phyloP scores from a whole-genome alignment of 1,139 yeast genomes.

The Diutina mesorugosa region DNA sequence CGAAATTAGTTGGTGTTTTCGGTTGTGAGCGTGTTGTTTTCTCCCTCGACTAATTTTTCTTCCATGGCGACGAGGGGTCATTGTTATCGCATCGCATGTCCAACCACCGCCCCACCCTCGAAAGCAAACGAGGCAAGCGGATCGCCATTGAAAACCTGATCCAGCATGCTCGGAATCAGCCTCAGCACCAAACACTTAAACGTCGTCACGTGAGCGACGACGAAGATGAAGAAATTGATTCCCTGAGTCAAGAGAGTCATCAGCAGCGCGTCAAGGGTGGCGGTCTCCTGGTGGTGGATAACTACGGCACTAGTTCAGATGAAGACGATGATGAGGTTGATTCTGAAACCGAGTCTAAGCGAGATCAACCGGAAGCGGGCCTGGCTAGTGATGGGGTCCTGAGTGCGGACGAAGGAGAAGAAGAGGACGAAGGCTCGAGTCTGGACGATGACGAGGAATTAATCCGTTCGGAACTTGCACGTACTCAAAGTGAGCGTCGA shows the following conservation, averaged over 20 bases:
- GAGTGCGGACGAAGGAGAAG: neutral
- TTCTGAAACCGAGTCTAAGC: neutral
- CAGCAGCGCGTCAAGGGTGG: neutral
- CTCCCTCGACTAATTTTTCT: neutral
- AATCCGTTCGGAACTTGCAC: neutral
- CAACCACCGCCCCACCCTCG: conserved; percentile 1
- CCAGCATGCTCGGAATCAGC: conserved; percentile 1
- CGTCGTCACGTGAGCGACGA: neutral
- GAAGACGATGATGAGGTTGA: neutral
- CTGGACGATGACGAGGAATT: neutral
- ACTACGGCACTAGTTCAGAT: neutral
- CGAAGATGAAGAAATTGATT: neutral
- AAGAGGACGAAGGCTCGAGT: neutral
- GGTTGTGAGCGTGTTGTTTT: neutral
- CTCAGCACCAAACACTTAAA: neutral
- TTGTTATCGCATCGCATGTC: neutral
- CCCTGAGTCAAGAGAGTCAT: neutral
- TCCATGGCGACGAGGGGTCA: neutral
- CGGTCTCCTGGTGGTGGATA: neutral
- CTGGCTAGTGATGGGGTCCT: neutral
- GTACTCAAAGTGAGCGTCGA: neutral
- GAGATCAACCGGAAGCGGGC: neutral
- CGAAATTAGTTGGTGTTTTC: no score
- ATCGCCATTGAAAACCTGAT: neutral
- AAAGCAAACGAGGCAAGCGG: neutral